These are phyloP conservation scores for Phytophthora melonis DNA, from an alignment of 352 stramenopile genomes.

Conservation along the genomic window DNA sequence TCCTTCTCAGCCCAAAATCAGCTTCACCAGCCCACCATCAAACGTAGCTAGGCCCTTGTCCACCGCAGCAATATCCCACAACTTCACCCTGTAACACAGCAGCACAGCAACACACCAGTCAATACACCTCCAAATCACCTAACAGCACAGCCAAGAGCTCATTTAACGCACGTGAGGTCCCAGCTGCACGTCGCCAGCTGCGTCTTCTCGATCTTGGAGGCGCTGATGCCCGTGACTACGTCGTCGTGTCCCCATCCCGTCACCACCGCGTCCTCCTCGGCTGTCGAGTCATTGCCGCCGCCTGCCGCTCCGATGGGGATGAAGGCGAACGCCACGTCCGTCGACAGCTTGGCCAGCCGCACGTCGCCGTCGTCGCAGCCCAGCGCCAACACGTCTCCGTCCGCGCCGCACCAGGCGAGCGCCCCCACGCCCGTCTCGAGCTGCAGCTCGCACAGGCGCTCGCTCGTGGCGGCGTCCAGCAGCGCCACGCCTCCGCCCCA, in stretches of 20 bases:
- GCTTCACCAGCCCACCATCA: conserved; percentile 39
- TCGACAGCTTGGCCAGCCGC: conserved; percentile 49
- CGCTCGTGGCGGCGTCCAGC: conserved; percentile 49
- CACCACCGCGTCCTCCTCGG: conserved; percentile 14
- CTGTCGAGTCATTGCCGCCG: not conserved
- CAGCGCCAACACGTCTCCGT: conserved; percentile 59
- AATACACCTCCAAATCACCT: not conserved
- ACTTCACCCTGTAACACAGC: conserved; percentile 58
- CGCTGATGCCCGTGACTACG: conserved; percentile 64
- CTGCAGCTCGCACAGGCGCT: conserved; percentile 56
- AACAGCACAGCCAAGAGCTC: not conserved
- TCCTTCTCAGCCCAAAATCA: not conserved
- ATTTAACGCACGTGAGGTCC: conserved; percentile 67
- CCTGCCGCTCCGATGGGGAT: conserved; percentile 31
- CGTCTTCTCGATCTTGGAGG: conserved; percentile 53
- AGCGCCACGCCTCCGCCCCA: conserved; percentile 74
- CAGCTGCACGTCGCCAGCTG: conserved; percentile 68
- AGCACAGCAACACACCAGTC: not conserved
- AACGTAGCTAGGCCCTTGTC: conserved; percentile 62
- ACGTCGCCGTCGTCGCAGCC: conserved; percentile 86
- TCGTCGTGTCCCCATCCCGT: conserved; percentile 71
- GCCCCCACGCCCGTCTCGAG: conserved; percentile 57
- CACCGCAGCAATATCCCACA: conserved; percentile 73
- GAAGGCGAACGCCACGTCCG: conserved; percentile 53
- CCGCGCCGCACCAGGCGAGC: conserved; percentile 62